A percentile compares a stretch with the other conserved stretches of the same genome.
phyloP scores from a whole-genome alignment of 75 land plant genomes.

The Pseudotsuga menziesii region DNA sequence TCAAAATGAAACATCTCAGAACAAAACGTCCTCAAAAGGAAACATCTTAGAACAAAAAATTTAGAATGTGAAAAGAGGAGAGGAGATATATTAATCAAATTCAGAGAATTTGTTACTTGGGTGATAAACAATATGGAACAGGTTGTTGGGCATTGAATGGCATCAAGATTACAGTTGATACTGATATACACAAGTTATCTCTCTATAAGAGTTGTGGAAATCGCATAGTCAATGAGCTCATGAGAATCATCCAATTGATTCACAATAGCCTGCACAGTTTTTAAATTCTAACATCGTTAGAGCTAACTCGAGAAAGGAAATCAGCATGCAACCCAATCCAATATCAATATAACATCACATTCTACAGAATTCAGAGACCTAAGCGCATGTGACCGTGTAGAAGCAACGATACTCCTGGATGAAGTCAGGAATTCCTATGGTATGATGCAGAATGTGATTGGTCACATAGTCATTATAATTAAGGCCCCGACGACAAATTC shows the following conservation, averaged over 20 bases:
- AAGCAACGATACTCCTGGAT: constrained; percentile 59
- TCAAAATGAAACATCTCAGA: too few species aligned
- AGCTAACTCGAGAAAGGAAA: too few species aligned
- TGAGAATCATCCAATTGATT: constrained; percentile 37
- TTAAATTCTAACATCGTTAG: too few species aligned
- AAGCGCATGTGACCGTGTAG: constrained; percentile 51
- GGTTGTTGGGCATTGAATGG: constrained; percentile 45
- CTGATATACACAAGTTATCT: constrained; percentile 58
- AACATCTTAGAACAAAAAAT: too few species aligned
- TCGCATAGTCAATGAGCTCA: constrained; percentile 46
- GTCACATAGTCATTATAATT: constrained; percentile 51
- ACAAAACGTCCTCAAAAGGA: too few species aligned
- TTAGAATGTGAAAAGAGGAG: not conserved
- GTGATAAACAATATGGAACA: constrained; percentile 42
- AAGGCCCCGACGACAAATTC: constrained; percentile 65
- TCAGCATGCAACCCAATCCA: too few species aligned
- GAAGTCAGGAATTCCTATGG: constrained; percentile 57
- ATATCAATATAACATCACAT: too few species aligned
- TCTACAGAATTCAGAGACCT: constrained; percentile 11
- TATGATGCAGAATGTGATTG: constrained; percentile 63
- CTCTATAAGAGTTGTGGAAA: constrained; percentile 44
- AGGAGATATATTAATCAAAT: not conserved
- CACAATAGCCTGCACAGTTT: constrained; percentile 28
- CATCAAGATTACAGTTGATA: constrained; percentile 49
- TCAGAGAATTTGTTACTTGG: constrained; percentile 19